Evolutionary conservation across 176 grass and related monocot genomes (phyloP), one percentile per base, ranked within the genome.

Genomic region (Aegilops tauschii): DNA sequence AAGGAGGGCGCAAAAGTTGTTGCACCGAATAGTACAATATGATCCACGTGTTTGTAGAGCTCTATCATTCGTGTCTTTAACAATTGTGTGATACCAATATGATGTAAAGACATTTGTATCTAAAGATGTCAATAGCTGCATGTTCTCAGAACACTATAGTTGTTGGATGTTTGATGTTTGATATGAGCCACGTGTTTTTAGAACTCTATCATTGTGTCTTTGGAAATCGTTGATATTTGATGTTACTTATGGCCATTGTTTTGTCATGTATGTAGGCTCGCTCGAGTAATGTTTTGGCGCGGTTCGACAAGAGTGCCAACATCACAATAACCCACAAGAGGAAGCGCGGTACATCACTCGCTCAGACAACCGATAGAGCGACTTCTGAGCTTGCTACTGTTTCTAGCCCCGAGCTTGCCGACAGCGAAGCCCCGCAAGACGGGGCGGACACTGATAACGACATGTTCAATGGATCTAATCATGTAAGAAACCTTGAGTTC

Each of bases 321-420:
- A 31, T 79, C 58, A 82, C 69, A 68, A 61, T 90, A 85, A 90
- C 91, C 8, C 88, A 93, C 88, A 90, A 93, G 78, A 87, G 91
- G 82, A 93, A 88, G 86, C 88, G 79, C 40, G 31, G 50, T 14
- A 73, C 91, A 4, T 80, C 85, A 7, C 65, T 34, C 10, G 9
- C 23, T 8, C 47, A 52, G 78, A n/a, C 30, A 40, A 18, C 73
- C 9, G 79, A 83, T 34, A 78, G 75, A 16, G 50, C 54, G 9
- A 9, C 9, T 68, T 28, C 25, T 9, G 35, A 86, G 12, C 82
- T 61, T 44, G 18, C 82, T 81, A 80, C 68, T 70, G 49, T 61
- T 85, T 90, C 91, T 31, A 80, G 21, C 12, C 16, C 36, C 27
- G 35, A 37, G 35, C 27, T 47, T 83, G 32, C 4, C 23, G 21